phyloP scores from a whole-genome alignment of 164 flowering plant species.

The Berberis vulgaris region DNA sequence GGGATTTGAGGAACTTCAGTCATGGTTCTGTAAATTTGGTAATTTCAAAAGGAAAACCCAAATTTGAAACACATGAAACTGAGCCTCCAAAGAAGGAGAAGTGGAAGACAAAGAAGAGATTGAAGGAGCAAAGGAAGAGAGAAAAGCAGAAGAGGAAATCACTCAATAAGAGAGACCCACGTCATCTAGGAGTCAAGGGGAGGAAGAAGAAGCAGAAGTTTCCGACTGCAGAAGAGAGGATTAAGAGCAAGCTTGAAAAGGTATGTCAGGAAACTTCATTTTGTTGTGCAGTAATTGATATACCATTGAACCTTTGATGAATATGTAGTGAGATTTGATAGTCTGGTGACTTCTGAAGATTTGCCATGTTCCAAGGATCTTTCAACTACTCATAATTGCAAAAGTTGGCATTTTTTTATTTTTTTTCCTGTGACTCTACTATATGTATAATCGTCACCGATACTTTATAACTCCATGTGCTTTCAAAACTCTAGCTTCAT shows the following conservation, averaged over 20 bases:
- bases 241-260: slow-evolving; percentile 66
- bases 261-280: slow-evolving; percentile 20
- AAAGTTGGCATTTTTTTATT: too few relatives aligned
- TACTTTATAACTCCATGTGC: too few relatives aligned
- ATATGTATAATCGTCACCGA: too few relatives aligned
- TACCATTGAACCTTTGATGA: neutral
- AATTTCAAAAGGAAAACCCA: slow-evolving; percentile 60
- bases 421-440: too few relatives aligned
- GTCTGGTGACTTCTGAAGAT: too few relatives aligned
- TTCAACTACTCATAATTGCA: too few relatives aligned
- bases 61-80: slow-evolving; percentile 56
- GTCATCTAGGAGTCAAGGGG: slow-evolving; percentile 53
- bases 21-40: slow-evolving; percentile 45
- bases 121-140: slow-evolving; percentile 62
- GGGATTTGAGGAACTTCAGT: slow-evolving; percentile 28
- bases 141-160: slow-evolving; percentile 65
- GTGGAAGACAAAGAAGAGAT: slow-evolving; percentile 65
- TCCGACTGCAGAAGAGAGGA: slow-evolving; percentile 60
- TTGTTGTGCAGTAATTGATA: neutral
- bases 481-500: too few relatives aligned
- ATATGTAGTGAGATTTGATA: too few relatives aligned
- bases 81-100: slow-evolving; percentile 76
- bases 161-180: slow-evolving; percentile 76
- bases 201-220: slow-evolving; percentile 60
- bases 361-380: too few relatives aligned